Evolutionary conservation across 441 rosid species (phyloP).

Genomic region (Erodium texanum): DNA sequence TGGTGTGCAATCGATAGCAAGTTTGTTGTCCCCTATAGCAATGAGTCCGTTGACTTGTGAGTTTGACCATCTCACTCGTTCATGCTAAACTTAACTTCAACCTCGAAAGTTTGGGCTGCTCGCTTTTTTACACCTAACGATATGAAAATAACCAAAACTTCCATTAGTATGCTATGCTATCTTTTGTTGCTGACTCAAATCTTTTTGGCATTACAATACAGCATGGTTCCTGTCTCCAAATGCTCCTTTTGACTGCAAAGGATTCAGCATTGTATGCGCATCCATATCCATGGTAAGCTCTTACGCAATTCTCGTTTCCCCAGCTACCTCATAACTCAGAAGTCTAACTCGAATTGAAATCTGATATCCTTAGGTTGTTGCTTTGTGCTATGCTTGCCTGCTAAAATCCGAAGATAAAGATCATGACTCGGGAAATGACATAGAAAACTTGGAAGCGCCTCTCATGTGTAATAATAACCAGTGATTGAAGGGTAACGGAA

Average conservation of each 20-base stretch:
- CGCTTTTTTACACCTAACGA: too few species aligned
- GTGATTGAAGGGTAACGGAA: not conserved
- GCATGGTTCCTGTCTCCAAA: constrained; percentile 38
- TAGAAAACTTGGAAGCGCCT: constrained; percentile 21
- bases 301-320: too few species aligned
- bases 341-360: too few species aligned
- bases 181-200: constrained; percentile 1
- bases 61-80: constrained; percentile 6
- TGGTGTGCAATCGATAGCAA: constrained; percentile 42
- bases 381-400: constrained; percentile 30
- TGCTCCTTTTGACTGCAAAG: constrained; percentile 50
- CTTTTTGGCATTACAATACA: constrained; percentile 15
- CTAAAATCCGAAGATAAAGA: constrained; percentile 22
- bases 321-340: too few species aligned
- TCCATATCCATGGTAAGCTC: constrained; percentile 37
- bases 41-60: constrained; percentile 52
- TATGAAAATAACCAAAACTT: too few species aligned
- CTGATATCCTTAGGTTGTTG: constrained; percentile 30
- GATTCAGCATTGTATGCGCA: constrained; percentile 41
- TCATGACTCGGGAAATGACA: constrained; percentile 17
- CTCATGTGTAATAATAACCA: constrained; percentile 18
- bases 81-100: too few species aligned
- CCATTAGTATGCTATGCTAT: too few species aligned
- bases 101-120: too few species aligned
- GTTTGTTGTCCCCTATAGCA: constrained; percentile 41